These are phyloP conservation scores for Coemansia reversa DNA, from an alignment of 192 early-diverging fungal species.

Conservation along the genomic window DNA sequence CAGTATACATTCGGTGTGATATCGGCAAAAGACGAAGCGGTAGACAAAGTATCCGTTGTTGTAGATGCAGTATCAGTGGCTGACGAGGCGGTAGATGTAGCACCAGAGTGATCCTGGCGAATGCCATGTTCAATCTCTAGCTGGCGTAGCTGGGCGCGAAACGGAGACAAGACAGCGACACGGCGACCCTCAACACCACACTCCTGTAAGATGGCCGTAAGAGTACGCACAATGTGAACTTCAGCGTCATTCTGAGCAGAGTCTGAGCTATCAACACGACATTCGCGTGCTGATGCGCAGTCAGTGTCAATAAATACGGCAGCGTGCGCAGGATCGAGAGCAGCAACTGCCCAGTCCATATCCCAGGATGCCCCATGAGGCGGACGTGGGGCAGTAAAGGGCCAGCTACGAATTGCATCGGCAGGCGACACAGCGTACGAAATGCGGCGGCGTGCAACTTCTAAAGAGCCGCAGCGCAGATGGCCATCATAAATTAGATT, in stretches of 20 bases:
- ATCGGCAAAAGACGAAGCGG: neutral
- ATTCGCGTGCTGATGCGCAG: conserved; percentile 63
- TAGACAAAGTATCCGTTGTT: neutral
- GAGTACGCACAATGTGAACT: conserved; percentile 59
- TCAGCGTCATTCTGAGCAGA: conserved; percentile 73
- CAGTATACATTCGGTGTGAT: neutral
- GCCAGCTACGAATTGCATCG: conserved; percentile 16
- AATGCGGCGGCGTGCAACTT: conserved; percentile 60
- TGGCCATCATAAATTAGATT: conserved; percentile 77
- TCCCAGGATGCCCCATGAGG: conserved; percentile 21
- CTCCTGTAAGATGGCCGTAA: conserved; percentile 58
- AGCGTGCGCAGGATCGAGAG: conserved; percentile 63
- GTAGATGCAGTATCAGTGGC: neutral
- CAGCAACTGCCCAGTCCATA: conserved; percentile 61
- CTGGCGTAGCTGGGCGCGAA: conserved; percentile 67
- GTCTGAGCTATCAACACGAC: conserved; percentile 49
- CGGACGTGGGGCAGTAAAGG: neutral
- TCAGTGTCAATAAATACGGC: conserved; percentile 87
- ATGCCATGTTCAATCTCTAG: conserved; percentile 47
- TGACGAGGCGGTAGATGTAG: neutral
- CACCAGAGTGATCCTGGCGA: conserved; percentile 5
- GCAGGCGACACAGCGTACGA: conserved; percentile 22
- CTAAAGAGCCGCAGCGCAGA: conserved; percentile 68
- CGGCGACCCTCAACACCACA: conserved; percentile 65
- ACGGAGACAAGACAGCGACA: conserved; percentile 86